Conservation (phyloP, 1,284 basidiomycete species). For the Phenoliferia sp. region DNA sequence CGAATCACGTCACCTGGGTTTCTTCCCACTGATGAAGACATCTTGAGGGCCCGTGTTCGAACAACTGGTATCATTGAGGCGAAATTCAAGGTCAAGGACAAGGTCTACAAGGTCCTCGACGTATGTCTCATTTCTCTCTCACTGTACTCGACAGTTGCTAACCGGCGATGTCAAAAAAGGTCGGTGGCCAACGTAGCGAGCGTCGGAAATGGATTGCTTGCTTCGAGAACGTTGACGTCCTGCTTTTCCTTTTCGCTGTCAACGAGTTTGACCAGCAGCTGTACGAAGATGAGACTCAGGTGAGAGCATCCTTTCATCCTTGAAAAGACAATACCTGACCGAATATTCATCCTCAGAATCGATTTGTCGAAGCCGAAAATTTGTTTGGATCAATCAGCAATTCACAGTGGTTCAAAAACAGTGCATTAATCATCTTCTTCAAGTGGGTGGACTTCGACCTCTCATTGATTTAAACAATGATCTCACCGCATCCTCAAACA, state of each 20-base stretch:
- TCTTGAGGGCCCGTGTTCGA: neutral
- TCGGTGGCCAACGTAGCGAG: neutral
- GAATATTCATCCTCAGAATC: too few relatives aligned
- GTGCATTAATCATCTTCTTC: neutral
- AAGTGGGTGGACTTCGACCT: neutral
- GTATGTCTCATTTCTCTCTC: neutral
- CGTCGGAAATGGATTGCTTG: neutral
- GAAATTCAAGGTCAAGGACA: neutral
- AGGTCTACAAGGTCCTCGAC: neutral
- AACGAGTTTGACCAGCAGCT: slow-evolving; percentile 23
- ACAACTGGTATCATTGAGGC: slow-evolving; percentile 2
- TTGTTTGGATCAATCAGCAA: neutral
- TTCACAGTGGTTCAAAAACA: neutral
- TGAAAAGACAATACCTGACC: too few relatives aligned
- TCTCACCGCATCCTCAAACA: neutral
- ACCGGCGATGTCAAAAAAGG: neutral
- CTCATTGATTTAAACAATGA: neutral
- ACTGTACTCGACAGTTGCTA: neutral
- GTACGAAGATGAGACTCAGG: neutral
- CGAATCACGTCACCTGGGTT: slow-evolving; percentile 39
- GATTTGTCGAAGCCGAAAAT: neutral
- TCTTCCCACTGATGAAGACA: slow-evolving; percentile 41
- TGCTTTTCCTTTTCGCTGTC: slow-evolving; percentile 30
- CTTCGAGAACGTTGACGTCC: slow-evolving; percentile 12
- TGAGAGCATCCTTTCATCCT: too few relatives aligned